Evolutionary conservation across 2,329 filamentous ascomycete genomes (phyloP).

Genomic region (Pestalotiopsis sp.): DNA sequence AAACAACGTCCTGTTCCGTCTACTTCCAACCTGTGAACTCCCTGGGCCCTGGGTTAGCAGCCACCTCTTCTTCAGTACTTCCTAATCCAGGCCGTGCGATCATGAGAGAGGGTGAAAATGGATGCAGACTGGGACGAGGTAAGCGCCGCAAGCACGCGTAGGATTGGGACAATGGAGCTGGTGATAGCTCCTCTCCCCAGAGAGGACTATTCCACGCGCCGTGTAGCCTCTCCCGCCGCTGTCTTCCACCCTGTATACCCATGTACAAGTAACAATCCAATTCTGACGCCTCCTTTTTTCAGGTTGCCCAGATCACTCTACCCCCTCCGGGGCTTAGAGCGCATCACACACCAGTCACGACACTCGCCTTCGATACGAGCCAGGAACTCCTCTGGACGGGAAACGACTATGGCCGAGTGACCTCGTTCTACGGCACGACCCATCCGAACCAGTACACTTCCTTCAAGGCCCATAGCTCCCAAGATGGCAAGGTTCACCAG

Average conservation of each 20-base stretch:
- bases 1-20: no score
- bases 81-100: not conserved
- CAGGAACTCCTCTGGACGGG: constrained; percentile 94
- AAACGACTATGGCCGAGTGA: constrained; percentile 87
- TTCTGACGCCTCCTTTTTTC: constrained; percentile 12
- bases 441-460: constrained; percentile 83
- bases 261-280: not conserved
- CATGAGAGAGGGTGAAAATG: constrained; percentile 45
- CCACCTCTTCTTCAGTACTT: not conserved
- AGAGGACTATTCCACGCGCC: not conserved
- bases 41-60: not conserved
- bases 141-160: constrained; percentile 30
- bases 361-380: constrained; percentile 84
- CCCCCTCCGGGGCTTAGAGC: constrained; percentile 75
- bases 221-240: not conserved
- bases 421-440: constrained; percentile 85
- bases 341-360: constrained; percentile 72
- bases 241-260: not conserved
- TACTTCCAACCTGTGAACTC: not conserved
- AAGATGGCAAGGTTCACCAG: constrained; percentile 82
- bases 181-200: constrained; percentile 7
- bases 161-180: constrained; percentile 21
- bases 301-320: constrained; percentile 83
- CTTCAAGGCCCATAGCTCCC: constrained; percentile 74
- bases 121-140: constrained; percentile 73